phyloP scores from a whole-genome alignment of 2,329 filamentous ascomycete genomes.

The Akanthomyces dipterigenus region DNA sequence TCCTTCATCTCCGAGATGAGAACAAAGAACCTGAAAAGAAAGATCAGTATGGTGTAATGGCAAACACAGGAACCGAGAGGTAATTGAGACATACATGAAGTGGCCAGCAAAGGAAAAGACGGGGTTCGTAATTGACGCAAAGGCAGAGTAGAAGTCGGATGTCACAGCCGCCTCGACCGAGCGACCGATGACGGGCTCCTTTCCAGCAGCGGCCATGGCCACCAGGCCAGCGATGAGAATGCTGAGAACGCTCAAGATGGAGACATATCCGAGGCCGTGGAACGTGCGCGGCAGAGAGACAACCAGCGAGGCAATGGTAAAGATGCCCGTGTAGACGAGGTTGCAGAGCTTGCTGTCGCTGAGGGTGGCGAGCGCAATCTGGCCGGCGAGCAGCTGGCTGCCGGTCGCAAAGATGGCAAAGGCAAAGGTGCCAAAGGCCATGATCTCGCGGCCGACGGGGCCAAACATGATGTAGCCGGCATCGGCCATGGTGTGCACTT shows the following conservation, averaged over 20 bases:
- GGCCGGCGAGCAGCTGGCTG: slow-evolving; percentile 43
- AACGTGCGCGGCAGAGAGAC: slow-evolving; percentile 43
- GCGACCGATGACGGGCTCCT: slow-evolving; percentile 30
- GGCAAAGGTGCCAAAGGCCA: slow-evolving; percentile 41
- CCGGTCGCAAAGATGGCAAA: slow-evolving; percentile 46
- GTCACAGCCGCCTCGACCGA: slow-evolving; percentile 30
- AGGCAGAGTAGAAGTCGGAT: slow-evolving; percentile 25
- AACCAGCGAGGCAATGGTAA: slow-evolving; percentile 39
- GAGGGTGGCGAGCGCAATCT: slow-evolving; percentile 40
- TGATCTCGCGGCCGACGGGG: slow-evolving; percentile 41
- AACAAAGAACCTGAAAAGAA: slow-evolving; percentile 35
- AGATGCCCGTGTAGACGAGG: slow-evolving; percentile 44
- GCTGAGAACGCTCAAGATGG: slow-evolving; percentile 35
- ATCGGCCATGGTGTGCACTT: slow-evolving; percentile 52
- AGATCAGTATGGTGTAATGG: background rate
- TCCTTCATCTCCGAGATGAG: slow-evolving; percentile 46
- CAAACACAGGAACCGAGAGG: background rate
- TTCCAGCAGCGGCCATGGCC: slow-evolving; percentile 42
- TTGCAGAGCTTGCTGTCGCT: slow-evolving; percentile 41
- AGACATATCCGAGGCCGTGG: slow-evolving; percentile 41
- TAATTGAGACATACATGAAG: slow-evolving; percentile 31
- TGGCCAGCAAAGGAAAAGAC: slow-evolving; percentile 47
- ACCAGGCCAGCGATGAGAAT: slow-evolving; percentile 44
- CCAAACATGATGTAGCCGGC: slow-evolving; percentile 49
- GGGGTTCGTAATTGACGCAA: slow-evolving; percentile 34